Evolutionary conservation across 2,329 filamentous ascomycete genomes (phyloP).

Genomic region (Trichoderma guizhouense): DNA sequence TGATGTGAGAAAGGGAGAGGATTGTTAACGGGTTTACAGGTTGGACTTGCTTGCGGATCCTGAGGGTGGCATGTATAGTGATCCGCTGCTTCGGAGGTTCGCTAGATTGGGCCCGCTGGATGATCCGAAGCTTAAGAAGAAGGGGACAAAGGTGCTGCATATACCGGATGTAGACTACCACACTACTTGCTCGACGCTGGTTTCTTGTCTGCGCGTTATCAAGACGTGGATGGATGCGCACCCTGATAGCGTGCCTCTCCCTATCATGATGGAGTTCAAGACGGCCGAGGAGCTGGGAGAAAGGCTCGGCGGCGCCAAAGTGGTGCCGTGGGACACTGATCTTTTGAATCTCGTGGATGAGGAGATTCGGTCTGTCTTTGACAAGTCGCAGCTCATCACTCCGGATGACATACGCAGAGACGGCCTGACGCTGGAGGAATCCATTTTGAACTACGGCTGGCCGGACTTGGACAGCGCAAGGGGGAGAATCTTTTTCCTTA

Average conservation of each 20-base stretch:
- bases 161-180: constrained; percentile 48
- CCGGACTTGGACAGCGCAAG: constrained; percentile 42
- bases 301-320: constrained; percentile 33
- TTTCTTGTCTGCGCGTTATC: constrained; percentile 41
- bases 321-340: constrained; percentile 41
- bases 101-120: constrained; percentile 38
- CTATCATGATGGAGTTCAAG: constrained; percentile 50
- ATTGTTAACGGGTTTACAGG: not conserved
- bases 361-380: constrained; percentile 45
- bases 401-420: constrained; percentile 44
- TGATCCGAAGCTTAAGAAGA: constrained; percentile 37
- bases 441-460: constrained; percentile 46
- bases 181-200: constrained; percentile 44
- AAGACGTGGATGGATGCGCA: constrained; percentile 44
- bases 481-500: constrained; percentile 48
- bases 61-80: constrained; percentile 45
- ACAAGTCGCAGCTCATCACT: constrained; percentile 39
- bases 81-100: constrained; percentile 40
- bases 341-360: constrained; percentile 43
- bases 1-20: not conserved
- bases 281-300: constrained; percentile 27
- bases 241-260: constrained; percentile 43
- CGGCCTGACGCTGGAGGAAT: constrained; percentile 43
- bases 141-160: constrained; percentile 49
- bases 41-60: constrained; percentile 48